Evolutionary conservation across 1,284 basidiomycete genomes (phyloP).

Genomic region (Paramarasmius palmivorus): DNA sequence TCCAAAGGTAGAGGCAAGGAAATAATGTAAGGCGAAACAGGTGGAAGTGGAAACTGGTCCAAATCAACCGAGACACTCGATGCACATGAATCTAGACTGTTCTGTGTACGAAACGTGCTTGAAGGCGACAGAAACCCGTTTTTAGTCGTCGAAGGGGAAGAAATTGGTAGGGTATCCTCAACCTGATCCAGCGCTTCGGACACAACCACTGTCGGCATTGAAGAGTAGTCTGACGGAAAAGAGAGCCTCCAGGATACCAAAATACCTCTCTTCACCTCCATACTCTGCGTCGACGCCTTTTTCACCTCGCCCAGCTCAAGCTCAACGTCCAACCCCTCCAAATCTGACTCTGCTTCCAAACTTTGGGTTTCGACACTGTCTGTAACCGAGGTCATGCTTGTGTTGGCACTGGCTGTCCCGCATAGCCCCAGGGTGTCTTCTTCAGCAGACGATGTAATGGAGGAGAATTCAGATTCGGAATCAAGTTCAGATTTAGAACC

Average conservation of each 20-base stretch:
- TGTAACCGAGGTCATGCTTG: not conserved
- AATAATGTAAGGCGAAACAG: conserved; percentile 20
- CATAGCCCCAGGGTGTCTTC: too few relatives aligned
- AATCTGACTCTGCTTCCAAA: not conserved
- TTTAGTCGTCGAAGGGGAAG: conserved; percentile 8
- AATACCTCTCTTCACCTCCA: conserved; percentile 47
- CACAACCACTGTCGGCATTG: conserved; percentile 18
- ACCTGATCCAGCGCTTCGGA: conserved; percentile 25
- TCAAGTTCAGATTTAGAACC: too few relatives aligned
- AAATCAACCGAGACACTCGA: conserved; percentile 40
- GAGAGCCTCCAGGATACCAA: conserved; percentile 31
- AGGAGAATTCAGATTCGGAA: too few relatives aligned
- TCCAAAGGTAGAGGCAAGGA: conserved; percentile 9
- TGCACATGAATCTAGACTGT: conserved; percentile 31
- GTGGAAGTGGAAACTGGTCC: conserved; percentile 46
- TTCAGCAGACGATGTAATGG: too few relatives aligned
- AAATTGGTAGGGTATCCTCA: conserved; percentile 5
- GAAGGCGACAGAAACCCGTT: conserved; percentile 16
- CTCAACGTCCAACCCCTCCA: conserved; percentile 28
- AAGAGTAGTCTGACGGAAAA: conserved; percentile 10
- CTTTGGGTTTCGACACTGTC: not conserved
- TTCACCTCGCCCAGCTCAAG: conserved; percentile 39
- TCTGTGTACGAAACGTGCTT: conserved; percentile 31
- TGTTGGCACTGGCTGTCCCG: too few relatives aligned
- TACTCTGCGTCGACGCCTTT: conserved; percentile 45